phyloP scores from a whole-genome alignment of 1,284 basidiomycete species.

The Pseudozyma thailandica region DNA sequence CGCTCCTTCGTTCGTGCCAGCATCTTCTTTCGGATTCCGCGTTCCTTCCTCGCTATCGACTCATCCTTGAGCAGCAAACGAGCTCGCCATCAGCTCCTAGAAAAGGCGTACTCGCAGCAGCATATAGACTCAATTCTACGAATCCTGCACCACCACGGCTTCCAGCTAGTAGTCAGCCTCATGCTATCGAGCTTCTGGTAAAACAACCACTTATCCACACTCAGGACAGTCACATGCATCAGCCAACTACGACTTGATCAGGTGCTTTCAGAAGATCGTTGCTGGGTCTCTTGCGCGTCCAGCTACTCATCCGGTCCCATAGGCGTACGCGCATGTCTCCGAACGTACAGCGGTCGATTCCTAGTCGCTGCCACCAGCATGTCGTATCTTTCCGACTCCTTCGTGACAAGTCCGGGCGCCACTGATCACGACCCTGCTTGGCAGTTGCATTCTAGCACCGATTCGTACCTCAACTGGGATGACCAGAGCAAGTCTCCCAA shows the following conservation, averaged over 20 bases:
- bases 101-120: too few species aligned
- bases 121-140: too few species aligned
- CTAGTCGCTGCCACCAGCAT: constrained; percentile 17
- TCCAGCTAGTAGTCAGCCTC: too few species aligned
- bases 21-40: too few species aligned
- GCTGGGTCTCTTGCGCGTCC: neutral
- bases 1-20: too few species aligned
- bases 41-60: too few species aligned
- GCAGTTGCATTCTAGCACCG: constrained; percentile 47
- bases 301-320: neutral
- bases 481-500: constrained; percentile 18
- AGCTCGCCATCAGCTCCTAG: neutral
- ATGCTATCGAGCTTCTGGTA: too few species aligned
- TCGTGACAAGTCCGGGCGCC: constrained; percentile 22
- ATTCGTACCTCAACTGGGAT: constrained; percentile 41
- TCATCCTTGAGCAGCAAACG: too few species aligned
- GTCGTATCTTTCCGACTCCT: constrained; percentile 31
- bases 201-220: too few species aligned
- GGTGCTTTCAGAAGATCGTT: neutral
- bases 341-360: neutral
- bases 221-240: too few species aligned
- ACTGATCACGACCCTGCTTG: constrained; percentile 20
- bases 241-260: too few species aligned
- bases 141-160: too few species aligned
- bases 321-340: constrained; percentile 10